Percentiles rank a stretch among this genome's conserved stretches.
These are phyloP conservation scores for Tuber umbilicatum DNA, from an alignment of 495 filamentous ascomycete genomes.

Conservation along the genomic window DNA sequence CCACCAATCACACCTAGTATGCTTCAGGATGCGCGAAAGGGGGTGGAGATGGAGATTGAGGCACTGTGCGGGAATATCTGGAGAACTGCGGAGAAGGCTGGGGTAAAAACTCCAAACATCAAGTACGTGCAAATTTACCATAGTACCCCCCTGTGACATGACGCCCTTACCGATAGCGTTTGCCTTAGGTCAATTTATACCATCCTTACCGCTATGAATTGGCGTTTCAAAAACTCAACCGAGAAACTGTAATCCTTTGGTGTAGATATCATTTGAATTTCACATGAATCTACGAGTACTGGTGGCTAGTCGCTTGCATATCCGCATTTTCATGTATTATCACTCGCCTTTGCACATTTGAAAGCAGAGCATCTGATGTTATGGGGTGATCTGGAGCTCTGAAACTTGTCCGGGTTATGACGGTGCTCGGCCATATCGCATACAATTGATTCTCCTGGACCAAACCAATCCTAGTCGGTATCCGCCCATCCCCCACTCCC, in stretches of 20 bases:
- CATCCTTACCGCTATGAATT: constrained; percentile 27
- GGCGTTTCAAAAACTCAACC: constrained; percentile 10
- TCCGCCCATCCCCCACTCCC: neutral
- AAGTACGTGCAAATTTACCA: constrained; percentile 24
- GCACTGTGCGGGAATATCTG: constrained; percentile 48
- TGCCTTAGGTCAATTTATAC: constrained; percentile 28
- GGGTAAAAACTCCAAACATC: constrained; percentile 44
- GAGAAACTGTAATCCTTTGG: neutral
- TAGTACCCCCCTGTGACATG: neutral
- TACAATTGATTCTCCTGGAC: neutral
- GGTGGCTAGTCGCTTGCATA: neutral
- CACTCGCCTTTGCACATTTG: neutral
- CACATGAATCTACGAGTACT: neutral
- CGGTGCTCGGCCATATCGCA: neutral
- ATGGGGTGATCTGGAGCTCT: too few relatives aligned
- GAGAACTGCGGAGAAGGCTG: constrained; percentile 42
- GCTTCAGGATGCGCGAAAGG: constrained; percentile 46
- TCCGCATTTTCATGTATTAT: neutral
- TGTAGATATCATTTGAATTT: neutral
- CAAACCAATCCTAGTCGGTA: neutral
- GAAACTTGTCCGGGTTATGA: neutral
- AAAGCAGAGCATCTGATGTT: neutral
- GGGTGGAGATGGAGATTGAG: constrained; percentile 47
- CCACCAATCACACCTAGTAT: constrained; percentile 43
- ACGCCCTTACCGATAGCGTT: neutral